Percentiles rank a stretch among this genome's conserved stretches.
These are phyloP conservation scores for Hysterangium stoloniferum DNA, from an alignment of 768 basidiomycete species.

Conservation along the genomic window DNA sequence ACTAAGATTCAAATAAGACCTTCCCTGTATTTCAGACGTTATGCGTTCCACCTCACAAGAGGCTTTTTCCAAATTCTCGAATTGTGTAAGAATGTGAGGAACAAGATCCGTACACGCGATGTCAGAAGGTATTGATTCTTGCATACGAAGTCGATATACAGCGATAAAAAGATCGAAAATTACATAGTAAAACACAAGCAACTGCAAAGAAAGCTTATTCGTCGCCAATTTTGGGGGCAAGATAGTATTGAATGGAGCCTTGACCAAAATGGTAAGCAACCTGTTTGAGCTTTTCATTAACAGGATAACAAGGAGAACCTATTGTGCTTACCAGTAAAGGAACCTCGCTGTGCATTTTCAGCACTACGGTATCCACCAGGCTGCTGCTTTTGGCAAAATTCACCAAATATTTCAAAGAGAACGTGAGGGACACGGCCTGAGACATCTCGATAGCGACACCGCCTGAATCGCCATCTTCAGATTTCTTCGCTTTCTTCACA, in stretches of 20 bases:
- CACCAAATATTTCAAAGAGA: constrained; percentile 93
- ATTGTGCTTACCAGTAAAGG: constrained; percentile 62
- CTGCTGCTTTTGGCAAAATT: constrained; percentile 91
- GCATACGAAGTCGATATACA: too few species aligned
- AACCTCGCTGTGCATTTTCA: constrained; percentile 90
- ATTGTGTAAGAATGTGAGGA: too few species aligned
- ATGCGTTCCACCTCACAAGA: too few species aligned
- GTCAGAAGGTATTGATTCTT: too few species aligned
- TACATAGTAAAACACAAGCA: neutral
- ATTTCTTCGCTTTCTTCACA: constrained; percentile 53
- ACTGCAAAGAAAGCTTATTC: constrained; percentile 47
- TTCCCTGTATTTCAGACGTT: too few species aligned
- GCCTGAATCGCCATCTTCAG: constrained; percentile 37
- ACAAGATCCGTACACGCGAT: too few species aligned
- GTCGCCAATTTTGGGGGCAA: constrained; percentile 92
- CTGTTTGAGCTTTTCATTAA: constrained; percentile 28
- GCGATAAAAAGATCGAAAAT: too few species aligned
- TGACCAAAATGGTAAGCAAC: constrained; percentile 86
- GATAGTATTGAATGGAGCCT: constrained; percentile 87
- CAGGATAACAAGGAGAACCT: neutral
- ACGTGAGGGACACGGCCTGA: constrained; percentile 84
- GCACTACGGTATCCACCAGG: constrained; percentile 61
- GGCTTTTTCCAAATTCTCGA: too few species aligned
- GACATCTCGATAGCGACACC: constrained; percentile 82
- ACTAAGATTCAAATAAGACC: too few species aligned